phyloP scores from a whole-genome alignment of 2,329 filamentous ascomycete species.

The Xylariaceae sp. region DNA sequence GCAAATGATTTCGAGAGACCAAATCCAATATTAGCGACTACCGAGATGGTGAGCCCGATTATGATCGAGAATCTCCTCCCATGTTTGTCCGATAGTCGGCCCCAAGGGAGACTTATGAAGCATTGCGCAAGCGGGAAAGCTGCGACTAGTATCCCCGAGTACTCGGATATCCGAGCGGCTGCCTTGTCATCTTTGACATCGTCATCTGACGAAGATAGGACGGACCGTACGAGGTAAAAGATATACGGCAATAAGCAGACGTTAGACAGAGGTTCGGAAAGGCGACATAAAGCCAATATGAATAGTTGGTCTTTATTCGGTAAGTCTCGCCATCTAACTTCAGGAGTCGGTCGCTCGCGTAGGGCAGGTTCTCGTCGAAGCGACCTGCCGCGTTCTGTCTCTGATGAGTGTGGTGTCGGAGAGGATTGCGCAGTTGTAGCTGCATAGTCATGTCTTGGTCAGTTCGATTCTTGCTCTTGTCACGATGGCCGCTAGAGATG shows the following conservation, averaged over 20 bases:
- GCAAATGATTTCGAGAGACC: constrained; percentile 61
- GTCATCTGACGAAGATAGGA: constrained; percentile 38
- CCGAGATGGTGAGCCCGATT: constrained; percentile 60
- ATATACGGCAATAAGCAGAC: constrained; percentile 65
- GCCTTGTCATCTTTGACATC: constrained; percentile 35
- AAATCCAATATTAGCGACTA: constrained; percentile 62
- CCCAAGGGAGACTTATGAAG: constrained; percentile 66
- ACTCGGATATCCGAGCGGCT: constrained; percentile 56
- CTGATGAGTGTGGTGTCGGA: not conserved
- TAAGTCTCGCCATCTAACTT: constrained; percentile 32
- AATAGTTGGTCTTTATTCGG: constrained; percentile 37
- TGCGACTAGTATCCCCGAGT: constrained; percentile 65
- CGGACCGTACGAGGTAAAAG: constrained; percentile 70
- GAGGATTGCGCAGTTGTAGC: not conserved
- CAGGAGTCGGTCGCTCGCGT: constrained; percentile 1
- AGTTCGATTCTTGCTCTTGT: too few relatives aligned
- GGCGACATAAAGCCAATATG: constrained; percentile 32
- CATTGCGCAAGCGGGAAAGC: constrained; percentile 68
- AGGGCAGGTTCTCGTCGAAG: constrained; percentile 1
- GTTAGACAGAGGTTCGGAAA: constrained; percentile 64
- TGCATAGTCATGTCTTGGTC: too few relatives aligned
- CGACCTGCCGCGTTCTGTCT: constrained; percentile 5
- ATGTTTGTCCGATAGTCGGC: constrained; percentile 52
- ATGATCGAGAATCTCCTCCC: constrained; percentile 62
- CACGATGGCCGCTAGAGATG: too few relatives aligned